Conservation (phyloP, 2,329 filamentous ascomycete genomes). For the Fusarium illudens region DNA sequence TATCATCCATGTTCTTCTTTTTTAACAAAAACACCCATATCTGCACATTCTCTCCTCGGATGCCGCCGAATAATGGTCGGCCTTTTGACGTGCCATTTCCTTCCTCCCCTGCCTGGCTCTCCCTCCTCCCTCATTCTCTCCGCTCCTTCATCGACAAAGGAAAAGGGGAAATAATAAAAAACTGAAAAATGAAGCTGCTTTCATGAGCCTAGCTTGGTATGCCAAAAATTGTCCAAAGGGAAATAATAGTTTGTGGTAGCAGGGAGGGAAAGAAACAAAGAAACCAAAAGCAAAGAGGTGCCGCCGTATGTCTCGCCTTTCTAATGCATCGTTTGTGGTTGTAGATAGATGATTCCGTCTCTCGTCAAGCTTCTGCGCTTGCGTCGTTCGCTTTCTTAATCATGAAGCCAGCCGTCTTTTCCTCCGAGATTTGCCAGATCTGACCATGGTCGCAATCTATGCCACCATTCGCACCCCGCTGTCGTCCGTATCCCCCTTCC, state of each 20-base stretch:
- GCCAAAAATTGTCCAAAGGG: constrained; percentile 31
- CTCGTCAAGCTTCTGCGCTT: constrained; percentile 38
- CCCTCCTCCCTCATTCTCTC: constrained; percentile 16
- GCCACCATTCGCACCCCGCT: constrained; percentile 45
- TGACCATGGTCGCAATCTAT: constrained; percentile 41
- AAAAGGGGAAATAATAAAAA: constrained; percentile 23
- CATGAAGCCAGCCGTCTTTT: constrained; percentile 32
- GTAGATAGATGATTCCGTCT: constrained; percentile 39
- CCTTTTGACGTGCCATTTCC: background rate
- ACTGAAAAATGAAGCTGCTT: constrained; percentile 30
- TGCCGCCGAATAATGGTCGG: background rate
- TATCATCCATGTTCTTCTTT: constrained; percentile 53
- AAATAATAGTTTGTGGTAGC: constrained; percentile 35
- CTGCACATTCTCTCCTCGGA: constrained; percentile 31
- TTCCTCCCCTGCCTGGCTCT: background rate
- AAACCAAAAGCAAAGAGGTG: constrained; percentile 30
- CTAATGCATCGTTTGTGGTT: constrained; percentile 42
- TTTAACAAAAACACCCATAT: constrained; percentile 43
- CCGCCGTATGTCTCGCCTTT: constrained; percentile 41
- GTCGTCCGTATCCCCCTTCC: constrained; percentile 41
- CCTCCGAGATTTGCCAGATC: constrained; percentile 34
- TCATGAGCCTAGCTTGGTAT: constrained; percentile 32
- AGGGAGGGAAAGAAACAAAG: constrained; percentile 14
- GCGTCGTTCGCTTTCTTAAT: constrained; percentile 38
- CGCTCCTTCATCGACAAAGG: constrained; percentile 29